phyloP scores from a whole-genome alignment of 2,329 filamentous ascomycete species.

The Colletotrichum graminicola region DNA sequence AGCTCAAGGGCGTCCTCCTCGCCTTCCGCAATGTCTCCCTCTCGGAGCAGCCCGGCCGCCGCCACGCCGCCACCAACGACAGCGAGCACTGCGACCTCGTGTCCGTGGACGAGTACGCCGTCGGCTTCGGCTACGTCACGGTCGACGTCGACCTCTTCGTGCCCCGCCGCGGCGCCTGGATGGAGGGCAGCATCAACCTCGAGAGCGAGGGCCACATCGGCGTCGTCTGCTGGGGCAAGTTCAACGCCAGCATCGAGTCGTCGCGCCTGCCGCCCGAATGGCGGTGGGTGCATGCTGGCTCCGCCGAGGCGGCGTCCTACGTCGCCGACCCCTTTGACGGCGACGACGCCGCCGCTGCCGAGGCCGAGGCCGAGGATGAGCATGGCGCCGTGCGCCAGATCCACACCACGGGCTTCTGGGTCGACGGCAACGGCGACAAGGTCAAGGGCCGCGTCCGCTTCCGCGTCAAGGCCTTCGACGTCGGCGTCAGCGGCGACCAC shows the following conservation, averaged over 20 bases:
- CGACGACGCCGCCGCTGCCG: constrained; percentile 51
- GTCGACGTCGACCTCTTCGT: constrained; percentile 88
- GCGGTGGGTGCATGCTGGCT: constrained; percentile 78
- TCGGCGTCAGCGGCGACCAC: constrained; percentile 78
- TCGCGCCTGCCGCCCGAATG: constrained; percentile 81
- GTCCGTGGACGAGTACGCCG: constrained; percentile 84
- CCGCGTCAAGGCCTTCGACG: constrained; percentile 87
- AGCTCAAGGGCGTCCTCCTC: constrained; percentile 79
- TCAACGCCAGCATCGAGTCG: constrained; percentile 88
- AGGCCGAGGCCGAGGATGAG: constrained; percentile 57
- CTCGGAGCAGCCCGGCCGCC: constrained; percentile 67
- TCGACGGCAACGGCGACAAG: constrained; percentile 76
- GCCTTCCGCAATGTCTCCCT: constrained; percentile 78
- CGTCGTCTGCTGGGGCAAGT: constrained; percentile 89
- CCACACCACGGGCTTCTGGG: constrained; percentile 78
- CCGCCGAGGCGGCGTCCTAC: constrained; percentile 54
- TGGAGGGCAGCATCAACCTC: constrained; percentile 86
- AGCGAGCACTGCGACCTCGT: constrained; percentile 58
- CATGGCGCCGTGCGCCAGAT: constrained; percentile 66
- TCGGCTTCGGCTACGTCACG: constrained; percentile 88
- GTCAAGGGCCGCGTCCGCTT: constrained; percentile 81
- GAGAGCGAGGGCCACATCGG: constrained; percentile 92
- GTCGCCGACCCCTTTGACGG: constrained; percentile 47
- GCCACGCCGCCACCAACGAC: constrained; percentile 60
- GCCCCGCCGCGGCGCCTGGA: constrained; percentile 77